Base-by-base conservation (phyloP, 2,329 filamentous ascomycete genomes). In the Pseudocercospora cruenta region DNA sequence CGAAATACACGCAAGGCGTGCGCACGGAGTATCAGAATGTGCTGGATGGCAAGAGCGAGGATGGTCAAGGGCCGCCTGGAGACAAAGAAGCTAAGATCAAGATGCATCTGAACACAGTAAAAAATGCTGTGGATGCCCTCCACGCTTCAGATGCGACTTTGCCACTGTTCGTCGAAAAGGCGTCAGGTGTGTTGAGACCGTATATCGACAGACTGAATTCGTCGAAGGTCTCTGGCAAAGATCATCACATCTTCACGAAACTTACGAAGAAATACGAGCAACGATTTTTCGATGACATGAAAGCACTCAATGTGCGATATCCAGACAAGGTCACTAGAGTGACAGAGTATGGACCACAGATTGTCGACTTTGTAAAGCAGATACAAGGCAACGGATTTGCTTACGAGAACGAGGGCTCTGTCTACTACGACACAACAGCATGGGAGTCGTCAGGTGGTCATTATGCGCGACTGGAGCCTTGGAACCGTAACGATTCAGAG, bases 341-440 rank as follows among this genome's bases (percentile, higher is more conserved):
- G n/a, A 97, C 93, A 0, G 93, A 97, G 74, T 97, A 95, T 72
- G 91, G 94, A 3, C 89, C 90, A 0, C 89, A 96, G 75, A 97
- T 98, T 74, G 92, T 91, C 54, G 82, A 86, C 9, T 97, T 96
- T 69, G 92, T 97, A 0, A 87, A 94, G 74, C 88, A 86, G 70
- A 92, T 97, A 64, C 88, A 96, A 22, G 82, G 90, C 60, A 96
- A 97, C 76, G 91, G 91, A 0, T 97, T 94, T 72, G 94, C 90
- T 1, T 98, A 98, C 75, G 76, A 75, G 61, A 71, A 78, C 66
- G 74, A 78, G 58, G 94, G 93, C 0, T 96, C 92, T 0, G 93
- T 98, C 0, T 97, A 97, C 79, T 98, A 97, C 69, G 94, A 97
- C 73, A 97, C 96, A 70, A 83, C 85, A 4, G 88, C 91, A 0